These are phyloP conservation scores for Verticillium longisporum DNA, from an alignment of 2,329 filamentous ascomycete species.

Conservation along the genomic window DNA sequence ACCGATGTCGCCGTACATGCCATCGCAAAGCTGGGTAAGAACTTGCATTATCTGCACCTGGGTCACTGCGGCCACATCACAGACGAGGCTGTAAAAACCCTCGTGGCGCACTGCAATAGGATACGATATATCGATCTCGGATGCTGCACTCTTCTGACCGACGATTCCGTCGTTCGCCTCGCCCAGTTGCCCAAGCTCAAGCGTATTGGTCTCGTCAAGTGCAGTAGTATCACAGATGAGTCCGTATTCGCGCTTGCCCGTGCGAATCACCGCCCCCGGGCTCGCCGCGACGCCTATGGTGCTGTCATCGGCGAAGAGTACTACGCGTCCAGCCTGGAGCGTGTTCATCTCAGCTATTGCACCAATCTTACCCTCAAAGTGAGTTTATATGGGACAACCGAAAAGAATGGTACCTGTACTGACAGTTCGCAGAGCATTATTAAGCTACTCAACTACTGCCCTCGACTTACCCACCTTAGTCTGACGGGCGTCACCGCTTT, in stretches of 20 bases:
- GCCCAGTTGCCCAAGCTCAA: constrained; percentile 88
- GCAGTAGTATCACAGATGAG: constrained; percentile 78
- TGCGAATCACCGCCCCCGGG: constrained; percentile 49
- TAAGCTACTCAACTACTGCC: constrained; percentile 81
- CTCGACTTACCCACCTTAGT: constrained; percentile 86
- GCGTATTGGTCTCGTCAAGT: constrained; percentile 92
- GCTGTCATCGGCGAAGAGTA: constrained; percentile 43
- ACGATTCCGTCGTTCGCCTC: constrained; percentile 75
- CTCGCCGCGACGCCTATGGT: constrained; percentile 40
- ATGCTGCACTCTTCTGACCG: constrained; percentile 86
- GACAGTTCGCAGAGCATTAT: constrained; percentile 67
- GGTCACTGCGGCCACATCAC: constrained; percentile 91
- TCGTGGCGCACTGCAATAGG: constrained; percentile 82
- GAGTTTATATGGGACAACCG: constrained; percentile 25
- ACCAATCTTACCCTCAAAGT: constrained; percentile 75
- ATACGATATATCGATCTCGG: constrained; percentile 97
- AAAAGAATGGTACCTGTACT: background rate
- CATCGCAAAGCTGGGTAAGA: constrained; percentile 87
- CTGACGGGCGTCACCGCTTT: constrained; percentile 92
- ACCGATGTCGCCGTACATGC: constrained; percentile 83
- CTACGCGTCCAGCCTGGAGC: constrained; percentile 66
- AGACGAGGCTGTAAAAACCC: constrained; percentile 75
- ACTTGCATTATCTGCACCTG: constrained; percentile 91
- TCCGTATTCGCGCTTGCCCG: constrained; percentile 81
- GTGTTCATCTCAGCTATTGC: constrained; percentile 95